phyloP scores from a whole-genome alignment of 1,139 yeast species.

The Protomyces gravidus region DNA sequence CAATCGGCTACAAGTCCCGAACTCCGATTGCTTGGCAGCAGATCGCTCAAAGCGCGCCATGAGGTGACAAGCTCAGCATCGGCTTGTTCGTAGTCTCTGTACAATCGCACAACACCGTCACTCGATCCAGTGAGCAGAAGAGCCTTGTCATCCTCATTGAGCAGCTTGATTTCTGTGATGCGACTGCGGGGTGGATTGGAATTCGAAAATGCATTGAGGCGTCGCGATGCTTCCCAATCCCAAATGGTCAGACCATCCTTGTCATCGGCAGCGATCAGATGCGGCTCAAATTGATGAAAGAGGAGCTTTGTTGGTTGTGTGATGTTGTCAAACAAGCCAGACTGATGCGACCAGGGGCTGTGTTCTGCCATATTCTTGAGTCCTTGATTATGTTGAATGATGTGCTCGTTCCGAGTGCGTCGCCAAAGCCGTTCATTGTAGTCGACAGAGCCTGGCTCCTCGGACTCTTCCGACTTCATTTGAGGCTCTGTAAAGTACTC shows the following conservation, averaged over 20 bases:
- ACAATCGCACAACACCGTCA: conserved; percentile 86
- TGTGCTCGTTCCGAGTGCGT: conserved; percentile 77
- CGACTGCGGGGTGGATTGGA: conserved; percentile 83
- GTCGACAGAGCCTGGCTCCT: conserved; percentile 89
- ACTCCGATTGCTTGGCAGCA: conserved; percentile 71
- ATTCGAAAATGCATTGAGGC: conserved; percentile 69
- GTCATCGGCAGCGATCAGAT: conserved; percentile 75
- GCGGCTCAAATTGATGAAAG: conserved; percentile 88
- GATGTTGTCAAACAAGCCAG: conserved; percentile 62
- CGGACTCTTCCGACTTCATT: conserved; percentile 70
- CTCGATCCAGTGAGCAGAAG: conserved; percentile 81
- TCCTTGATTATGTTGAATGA: conserved; percentile 82
- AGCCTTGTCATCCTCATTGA: conserved; percentile 90
- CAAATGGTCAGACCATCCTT: conserved; percentile 78
- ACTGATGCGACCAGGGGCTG: conserved; percentile 76
- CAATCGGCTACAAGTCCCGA: conserved; percentile 87
- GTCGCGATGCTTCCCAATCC: conserved; percentile 70
- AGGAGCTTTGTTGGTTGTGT: conserved; percentile 73
- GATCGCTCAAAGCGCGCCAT: conserved; percentile 90
- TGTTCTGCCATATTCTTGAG: conserved; percentile 77
- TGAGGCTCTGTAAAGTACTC: conserved; percentile 98
- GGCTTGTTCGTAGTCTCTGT: conserved; percentile 64
- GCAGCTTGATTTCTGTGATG: conserved; percentile 76
- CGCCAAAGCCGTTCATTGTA: conserved; percentile 84
- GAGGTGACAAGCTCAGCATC: conserved; percentile 66